Conservation (phyloP, 2,329 filamentous ascomycete genomes). For the Arthroderma sp. region DNA sequence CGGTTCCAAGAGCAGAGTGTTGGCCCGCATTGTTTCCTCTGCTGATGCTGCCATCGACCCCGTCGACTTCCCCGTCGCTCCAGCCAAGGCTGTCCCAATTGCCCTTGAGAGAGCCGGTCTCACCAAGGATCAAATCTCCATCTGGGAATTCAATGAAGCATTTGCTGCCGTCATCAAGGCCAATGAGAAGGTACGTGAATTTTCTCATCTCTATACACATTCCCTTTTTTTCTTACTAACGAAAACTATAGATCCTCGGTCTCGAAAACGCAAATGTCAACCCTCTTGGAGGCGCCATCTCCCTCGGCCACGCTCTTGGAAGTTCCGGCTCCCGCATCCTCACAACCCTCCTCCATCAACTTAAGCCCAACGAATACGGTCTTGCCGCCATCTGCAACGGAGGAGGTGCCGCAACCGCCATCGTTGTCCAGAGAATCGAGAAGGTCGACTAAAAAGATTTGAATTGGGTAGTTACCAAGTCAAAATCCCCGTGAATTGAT, state of each 20-base stretch:
- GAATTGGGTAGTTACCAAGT: too few species aligned
- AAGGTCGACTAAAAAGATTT: constrained; percentile 23
- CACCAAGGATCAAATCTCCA: constrained; percentile 74
- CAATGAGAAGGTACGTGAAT: constrained; percentile 59
- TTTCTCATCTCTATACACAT: not conserved
- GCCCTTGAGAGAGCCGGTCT: constrained; percentile 82
- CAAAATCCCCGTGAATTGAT: too few species aligned
- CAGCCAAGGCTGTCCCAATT: constrained; percentile 80
- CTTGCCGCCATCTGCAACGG: constrained; percentile 96
- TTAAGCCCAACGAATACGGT: constrained; percentile 85
- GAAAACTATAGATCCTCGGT: constrained; percentile 52
- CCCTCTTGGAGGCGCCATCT: constrained; percentile 79
- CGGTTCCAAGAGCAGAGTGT: constrained; percentile 60
- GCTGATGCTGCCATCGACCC: constrained; percentile 85
- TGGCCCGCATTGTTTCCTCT: constrained; percentile 74
- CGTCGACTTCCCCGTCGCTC: constrained; percentile 88
- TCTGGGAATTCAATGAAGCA: constrained; percentile 98
- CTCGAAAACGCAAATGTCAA: constrained; percentile 72
- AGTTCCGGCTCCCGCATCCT: constrained; percentile 88
- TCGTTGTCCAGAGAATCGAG: constrained; percentile 77
- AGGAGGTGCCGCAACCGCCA: constrained; percentile 77
- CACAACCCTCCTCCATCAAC: constrained; percentile 78
- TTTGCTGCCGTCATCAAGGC: constrained; percentile 93
- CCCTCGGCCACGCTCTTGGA: constrained; percentile 79
- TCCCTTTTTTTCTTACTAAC: constrained; percentile 7